phyloP scores from a whole-genome alignment of 176 grass and related monocot genomes.

The Bonia amplexicaulis region DNA sequence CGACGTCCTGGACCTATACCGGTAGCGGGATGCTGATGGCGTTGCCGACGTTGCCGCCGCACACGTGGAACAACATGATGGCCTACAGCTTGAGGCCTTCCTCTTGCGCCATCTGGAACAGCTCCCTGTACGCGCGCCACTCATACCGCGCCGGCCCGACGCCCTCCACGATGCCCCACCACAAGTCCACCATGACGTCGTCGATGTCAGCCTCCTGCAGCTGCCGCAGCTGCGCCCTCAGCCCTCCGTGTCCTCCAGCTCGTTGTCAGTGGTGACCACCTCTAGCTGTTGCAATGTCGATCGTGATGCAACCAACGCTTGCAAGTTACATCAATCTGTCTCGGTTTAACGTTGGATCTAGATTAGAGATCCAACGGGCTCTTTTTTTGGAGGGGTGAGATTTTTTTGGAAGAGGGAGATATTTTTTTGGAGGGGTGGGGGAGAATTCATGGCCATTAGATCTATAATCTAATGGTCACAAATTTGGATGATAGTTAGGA shows the following conservation, averaged over 20 bases:
- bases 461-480: too few relatives aligned
- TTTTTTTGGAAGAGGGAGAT: too few relatives aligned
- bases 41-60: constrained; percentile 84
- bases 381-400: too few relatives aligned
- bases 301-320: background rate
- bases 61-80: constrained; percentile 90
- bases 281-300: constrained; percentile 36
- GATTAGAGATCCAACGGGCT: too few relatives aligned
- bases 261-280: constrained; percentile 41
- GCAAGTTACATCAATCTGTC: background rate
- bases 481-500: too few relatives aligned
- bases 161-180: constrained; percentile 72
- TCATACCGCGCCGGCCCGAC: constrained; percentile 43
- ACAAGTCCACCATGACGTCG: constrained; percentile 75
- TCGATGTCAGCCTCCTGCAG: constrained; percentile 47
- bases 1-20: constrained; percentile 39
- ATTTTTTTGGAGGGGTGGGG: too few relatives aligned
- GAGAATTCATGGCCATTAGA: too few relatives aligned
- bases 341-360: background rate
- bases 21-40: constrained; percentile 48
- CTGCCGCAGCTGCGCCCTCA: constrained; percentile 43
- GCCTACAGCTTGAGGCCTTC: constrained; percentile 65
- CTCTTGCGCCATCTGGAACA: constrained; percentile 41
- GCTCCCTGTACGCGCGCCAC: constrained; percentile 65
- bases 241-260: constrained; percentile 38